These are phyloP conservation scores for Amaranthus tricolor DNA, from an alignment of 179 eudicot species.

Conservation along the genomic window DNA sequence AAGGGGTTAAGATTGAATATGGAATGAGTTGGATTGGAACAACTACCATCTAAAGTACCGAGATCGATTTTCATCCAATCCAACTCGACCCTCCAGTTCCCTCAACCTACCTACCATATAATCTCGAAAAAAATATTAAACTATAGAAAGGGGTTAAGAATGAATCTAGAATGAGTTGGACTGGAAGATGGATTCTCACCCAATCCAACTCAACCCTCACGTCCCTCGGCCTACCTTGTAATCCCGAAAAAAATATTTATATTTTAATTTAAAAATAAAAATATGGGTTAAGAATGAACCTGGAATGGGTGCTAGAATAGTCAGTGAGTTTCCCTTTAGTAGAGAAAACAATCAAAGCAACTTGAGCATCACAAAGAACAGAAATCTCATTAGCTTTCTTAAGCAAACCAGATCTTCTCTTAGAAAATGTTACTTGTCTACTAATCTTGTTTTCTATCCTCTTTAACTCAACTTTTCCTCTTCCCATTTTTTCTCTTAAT, in stretches of 20 bases:
- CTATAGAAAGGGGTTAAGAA: too few relatives aligned
- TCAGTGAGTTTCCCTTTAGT: constrained; percentile 71
- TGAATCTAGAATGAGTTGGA: too few relatives aligned
- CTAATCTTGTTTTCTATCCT: constrained; percentile 81
- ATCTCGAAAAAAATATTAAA: too few relatives aligned
- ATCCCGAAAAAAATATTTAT: not conserved
- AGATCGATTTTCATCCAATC: too few relatives aligned
- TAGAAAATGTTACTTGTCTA: constrained; percentile 79
- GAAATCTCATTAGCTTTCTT: constrained; percentile 90
- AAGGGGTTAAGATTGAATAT: too few relatives aligned
- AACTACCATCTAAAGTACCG: too few relatives aligned
- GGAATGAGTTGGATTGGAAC: too few relatives aligned
- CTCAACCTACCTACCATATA: too few relatives aligned
- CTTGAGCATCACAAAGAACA: constrained; percentile 68
- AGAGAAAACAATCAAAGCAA: constrained; percentile 72
- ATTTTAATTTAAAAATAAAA: not conserved
- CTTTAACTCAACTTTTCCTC: constrained; percentile 73
- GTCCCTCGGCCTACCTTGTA: too few relatives aligned
- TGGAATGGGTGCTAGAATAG: constrained; percentile 54
- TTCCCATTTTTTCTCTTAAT: constrained; percentile 42
- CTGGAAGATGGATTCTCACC: too few relatives aligned
- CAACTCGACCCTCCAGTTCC: too few relatives aligned
- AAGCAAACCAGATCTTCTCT: constrained; percentile 57
- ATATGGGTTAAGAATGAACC: constrained; percentile 23
- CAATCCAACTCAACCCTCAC: too few relatives aligned